Evolutionary conservation across 2,329 filamentous ascomycete species (phyloP).

Genomic region (Exophiala xenobiotica): DNA sequence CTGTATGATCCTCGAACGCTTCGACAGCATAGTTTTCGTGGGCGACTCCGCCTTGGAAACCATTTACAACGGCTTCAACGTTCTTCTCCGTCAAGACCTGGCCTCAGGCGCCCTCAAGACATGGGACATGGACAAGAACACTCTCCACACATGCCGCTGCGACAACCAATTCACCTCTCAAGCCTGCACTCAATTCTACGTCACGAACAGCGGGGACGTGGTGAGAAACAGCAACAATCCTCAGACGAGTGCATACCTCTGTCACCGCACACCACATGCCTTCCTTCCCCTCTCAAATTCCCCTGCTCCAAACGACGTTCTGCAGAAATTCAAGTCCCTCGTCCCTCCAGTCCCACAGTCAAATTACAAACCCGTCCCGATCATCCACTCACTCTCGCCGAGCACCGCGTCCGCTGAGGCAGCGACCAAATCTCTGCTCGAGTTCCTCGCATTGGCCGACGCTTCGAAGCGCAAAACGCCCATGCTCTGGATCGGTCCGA

Average conservation of each 20-base stretch:
- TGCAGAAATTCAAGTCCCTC: conserved; percentile 36
- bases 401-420: conserved; percentile 35
- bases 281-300: conserved; percentile 38
- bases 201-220: conserved; percentile 34
- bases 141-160: conserved; percentile 39
- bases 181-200: conserved; percentile 32
- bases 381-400: conserved; percentile 42
- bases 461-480: conserved; percentile 40
- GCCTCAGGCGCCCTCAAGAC: conserved; percentile 41
- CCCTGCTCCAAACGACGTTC: conserved; percentile 33
- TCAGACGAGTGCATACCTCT: conserved; percentile 15
- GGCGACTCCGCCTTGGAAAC: conserved; percentile 42
- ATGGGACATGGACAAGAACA: conserved; percentile 39
- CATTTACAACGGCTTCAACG: conserved; percentile 47
- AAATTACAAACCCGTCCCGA: conserved; percentile 40
- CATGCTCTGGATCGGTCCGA: conserved; percentile 46
- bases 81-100: conserved; percentile 44
- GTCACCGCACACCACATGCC: conserved; percentile 38
- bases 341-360: conserved; percentile 32
- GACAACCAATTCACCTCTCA: conserved; percentile 42
- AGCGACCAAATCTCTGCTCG: conserved; percentile 39
- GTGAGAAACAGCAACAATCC: conserved; percentile 11
- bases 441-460: conserved; percentile 41
- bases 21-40: conserved; percentile 44
- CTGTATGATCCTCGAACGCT: conserved; percentile 46